Conservation (phyloP, 495 filamentous ascomycete genomes). For the Penicillium fimorum region DNA sequence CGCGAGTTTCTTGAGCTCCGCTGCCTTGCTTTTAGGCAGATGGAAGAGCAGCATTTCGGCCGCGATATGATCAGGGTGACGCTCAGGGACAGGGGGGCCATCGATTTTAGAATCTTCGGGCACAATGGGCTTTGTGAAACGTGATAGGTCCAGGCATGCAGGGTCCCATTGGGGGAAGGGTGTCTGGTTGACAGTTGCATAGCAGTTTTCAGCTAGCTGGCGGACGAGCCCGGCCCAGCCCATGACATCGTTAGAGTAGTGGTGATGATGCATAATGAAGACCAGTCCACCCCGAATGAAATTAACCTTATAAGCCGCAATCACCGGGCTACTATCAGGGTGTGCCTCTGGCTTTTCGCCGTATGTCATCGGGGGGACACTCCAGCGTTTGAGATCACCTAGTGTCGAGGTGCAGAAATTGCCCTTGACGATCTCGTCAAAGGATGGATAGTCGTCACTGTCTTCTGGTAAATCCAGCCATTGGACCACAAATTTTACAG, state of each 20-base stretch:
- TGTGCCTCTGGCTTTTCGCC: conserved; percentile 40
- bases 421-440: conserved; percentile 15
- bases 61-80: conserved; percentile 31
- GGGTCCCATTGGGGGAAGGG: conserved; percentile 35
- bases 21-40: conserved; percentile 42
- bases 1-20: conserved; percentile 38
- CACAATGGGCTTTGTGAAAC: conserved; percentile 23
- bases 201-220: conserved; percentile 47
- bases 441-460: conserved; percentile 23
- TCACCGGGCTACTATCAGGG: conserved; percentile 30
- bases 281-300: conserved; percentile 44
- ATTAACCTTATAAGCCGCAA: conserved; percentile 42
- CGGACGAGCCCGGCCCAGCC: conserved; percentile 37
- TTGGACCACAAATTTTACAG: conserved; percentile 41
- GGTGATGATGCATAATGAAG: conserved; percentile 45
- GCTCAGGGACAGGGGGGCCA: conserved; percentile 29
- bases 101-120: conserved; percentile 22
- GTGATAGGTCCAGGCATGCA: conserved; percentile 32
- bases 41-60: conserved; percentile 38
- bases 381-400: conserved; percentile 33
- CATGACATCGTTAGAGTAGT: conserved; percentile 46
- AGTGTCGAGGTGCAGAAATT: conserved; percentile 16
- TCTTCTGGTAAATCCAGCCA: conserved; percentile 36
- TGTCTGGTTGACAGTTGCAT: conserved; percentile 30
- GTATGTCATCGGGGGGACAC: conserved; percentile 36